These are phyloP conservation scores for Puccinia sorghi DNA, from an alignment of 1,284 basidiomycete species.

Conservation along the genomic window DNA sequence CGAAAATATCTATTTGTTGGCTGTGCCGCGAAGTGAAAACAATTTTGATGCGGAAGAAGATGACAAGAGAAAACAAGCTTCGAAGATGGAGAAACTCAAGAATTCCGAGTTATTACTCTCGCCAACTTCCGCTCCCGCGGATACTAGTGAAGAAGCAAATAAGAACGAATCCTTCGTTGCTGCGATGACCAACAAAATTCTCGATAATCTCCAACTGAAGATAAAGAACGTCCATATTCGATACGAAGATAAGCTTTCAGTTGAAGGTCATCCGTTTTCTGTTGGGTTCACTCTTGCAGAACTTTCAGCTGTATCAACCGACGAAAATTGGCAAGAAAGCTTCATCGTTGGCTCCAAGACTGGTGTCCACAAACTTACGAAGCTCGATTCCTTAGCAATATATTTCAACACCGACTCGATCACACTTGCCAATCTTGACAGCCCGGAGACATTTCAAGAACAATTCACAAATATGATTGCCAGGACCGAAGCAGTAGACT, in stretches of 20 bases:
- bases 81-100: slow-evolving; percentile 49
- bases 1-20: slow-evolving; percentile 49
- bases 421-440: slow-evolving; percentile 69
- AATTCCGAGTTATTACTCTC: slow-evolving; percentile 48
- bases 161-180: slow-evolving; percentile 79
- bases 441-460: slow-evolving; percentile 63
- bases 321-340: slow-evolving; percentile 86
- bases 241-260: slow-evolving; percentile 92
- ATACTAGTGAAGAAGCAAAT: slow-evolving; percentile 65
- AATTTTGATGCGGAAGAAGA: slow-evolving; percentile 50
- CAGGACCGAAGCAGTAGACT: slow-evolving; percentile 53
- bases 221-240: slow-evolving; percentile 93
- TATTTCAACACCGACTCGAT: slow-evolving; percentile 95
- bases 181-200: slow-evolving; percentile 83
- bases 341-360: slow-evolving; percentile 89
- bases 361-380: slow-evolving; percentile 91
- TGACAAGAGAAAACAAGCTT: slow-evolving; percentile 46
- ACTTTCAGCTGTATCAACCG: slow-evolving; percentile 90
- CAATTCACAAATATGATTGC: slow-evolving; percentile 72
- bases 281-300: slow-evolving; percentile 87
- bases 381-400: slow-evolving; percentile 80
- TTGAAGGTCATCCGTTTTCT: slow-evolving; percentile 95
- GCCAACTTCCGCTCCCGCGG: slow-evolving; percentile 54
- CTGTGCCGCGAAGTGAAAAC: slow-evolving; percentile 41
- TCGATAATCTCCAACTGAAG: slow-evolving; percentile 95